Evolutionary conservation across 345 rosid genomes (phyloP).

Genomic region (Psidium guajava): DNA sequence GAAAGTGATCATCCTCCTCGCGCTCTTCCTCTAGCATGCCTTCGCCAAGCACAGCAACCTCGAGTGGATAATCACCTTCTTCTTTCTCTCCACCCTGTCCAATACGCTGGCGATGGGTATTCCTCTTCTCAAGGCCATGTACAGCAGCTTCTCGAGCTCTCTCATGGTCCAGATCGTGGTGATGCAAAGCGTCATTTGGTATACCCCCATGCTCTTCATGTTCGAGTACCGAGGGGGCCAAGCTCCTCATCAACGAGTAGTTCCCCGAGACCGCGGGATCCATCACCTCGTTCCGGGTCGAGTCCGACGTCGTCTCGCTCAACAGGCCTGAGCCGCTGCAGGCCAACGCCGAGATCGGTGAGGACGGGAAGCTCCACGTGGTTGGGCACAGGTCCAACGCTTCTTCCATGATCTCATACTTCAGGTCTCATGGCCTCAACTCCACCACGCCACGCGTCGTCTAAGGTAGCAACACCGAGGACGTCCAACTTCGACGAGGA

Average conservation of each 20-base stretch:
- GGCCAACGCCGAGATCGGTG: slow-evolving; percentile 77
- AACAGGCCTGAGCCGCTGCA: slow-evolving; percentile 61
- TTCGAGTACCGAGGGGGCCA: slow-evolving; percentile 79
- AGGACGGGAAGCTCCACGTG: slow-evolving; percentile 79
- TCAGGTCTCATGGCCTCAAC: slow-evolving; percentile 47
- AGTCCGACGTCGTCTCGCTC: slow-evolving; percentile 66
- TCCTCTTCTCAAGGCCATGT: slow-evolving; percentile 78
- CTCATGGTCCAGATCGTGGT: slow-evolving; percentile 85
- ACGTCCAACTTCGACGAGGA: slow-evolving; percentile 80
- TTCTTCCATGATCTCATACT: slow-evolving; percentile 56
- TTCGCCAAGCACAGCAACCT: slow-evolving; percentile 40
- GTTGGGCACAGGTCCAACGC: slow-evolving; percentile 43
- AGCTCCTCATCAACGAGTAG: slow-evolving; percentile 60
- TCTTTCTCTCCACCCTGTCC: slow-evolving; percentile 71
- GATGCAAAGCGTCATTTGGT: slow-evolving; percentile 72
- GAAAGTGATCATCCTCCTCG: slow-evolving; percentile 51
- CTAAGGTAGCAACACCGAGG: slow-evolving; percentile 69
- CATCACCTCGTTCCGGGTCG: slow-evolving; percentile 66
- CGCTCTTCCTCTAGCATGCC: slow-evolving; percentile 63
- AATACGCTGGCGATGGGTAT: slow-evolving; percentile 84
- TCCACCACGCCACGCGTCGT: slow-evolving; percentile 55
- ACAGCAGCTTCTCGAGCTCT: slow-evolving; percentile 59
- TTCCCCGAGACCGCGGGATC: slow-evolving; percentile 80
- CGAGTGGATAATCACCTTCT: slow-evolving; percentile 80
- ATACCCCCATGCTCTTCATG: slow-evolving; percentile 68